Percentiles rank a stretch among this genome's conserved stretches.
These are phyloP conservation scores for Sanghuangporus weigelae DNA, from an alignment of 1,284 basidiomycete species.

Conservation along the genomic window DNA sequence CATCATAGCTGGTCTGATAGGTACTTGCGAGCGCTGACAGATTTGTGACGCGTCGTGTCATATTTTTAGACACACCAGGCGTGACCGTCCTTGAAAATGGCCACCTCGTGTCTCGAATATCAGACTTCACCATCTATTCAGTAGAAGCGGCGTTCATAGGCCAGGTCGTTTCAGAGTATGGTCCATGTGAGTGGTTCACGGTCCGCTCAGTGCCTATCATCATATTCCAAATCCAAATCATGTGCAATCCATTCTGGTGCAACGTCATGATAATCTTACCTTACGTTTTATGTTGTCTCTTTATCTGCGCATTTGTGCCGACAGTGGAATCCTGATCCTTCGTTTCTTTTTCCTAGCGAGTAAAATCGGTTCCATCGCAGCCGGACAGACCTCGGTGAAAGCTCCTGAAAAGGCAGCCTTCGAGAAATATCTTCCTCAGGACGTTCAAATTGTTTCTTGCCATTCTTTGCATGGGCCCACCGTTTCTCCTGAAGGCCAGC, in stretches of 20 bases:
- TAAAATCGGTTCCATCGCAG: constrained; percentile 88
- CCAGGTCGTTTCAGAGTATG: constrained; percentile 80
- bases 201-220: background rate
- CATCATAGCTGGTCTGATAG: background rate
- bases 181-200: constrained; percentile 65
- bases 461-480: constrained; percentile 95
- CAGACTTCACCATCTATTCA: constrained; percentile 89
- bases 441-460: constrained; percentile 87
- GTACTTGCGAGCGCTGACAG: constrained; percentile 11
- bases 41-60: background rate
- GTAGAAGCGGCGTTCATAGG: constrained; percentile 93
- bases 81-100: constrained; percentile 75
- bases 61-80: constrained; percentile 40
- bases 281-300: background rate
- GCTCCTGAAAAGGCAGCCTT: constrained; percentile 91
- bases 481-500: constrained; percentile 89
- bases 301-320: background rate
- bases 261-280: background rate
- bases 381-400: constrained; percentile 96
- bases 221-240: background rate
- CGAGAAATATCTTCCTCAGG: constrained; percentile 81
- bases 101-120: constrained; percentile 77
- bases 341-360: constrained; percentile 53
- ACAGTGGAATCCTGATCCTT: constrained; percentile 11
- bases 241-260: background rate